Evolutionary conservation across 2,329 filamentous ascomycete genomes (phyloP), one percentile per base, ranked within the genome.

Genomic region (Penicillium palitans): DNA sequence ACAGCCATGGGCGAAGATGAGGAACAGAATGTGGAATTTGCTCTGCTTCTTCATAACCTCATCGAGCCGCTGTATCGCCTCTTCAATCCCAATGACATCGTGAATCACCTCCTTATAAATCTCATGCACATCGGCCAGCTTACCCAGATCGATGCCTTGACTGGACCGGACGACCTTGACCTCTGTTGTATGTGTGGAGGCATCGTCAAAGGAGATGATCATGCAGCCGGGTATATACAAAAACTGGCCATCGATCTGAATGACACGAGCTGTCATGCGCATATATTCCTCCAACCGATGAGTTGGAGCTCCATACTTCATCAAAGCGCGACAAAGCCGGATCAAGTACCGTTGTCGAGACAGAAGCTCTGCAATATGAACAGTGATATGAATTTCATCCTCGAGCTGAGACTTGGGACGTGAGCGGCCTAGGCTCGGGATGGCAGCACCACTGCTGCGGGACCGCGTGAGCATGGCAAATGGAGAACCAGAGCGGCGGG

Each of bases 251-350:
- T 96, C 90, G 17, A 96, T 93, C 73, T 93, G 90, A 39, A 97
- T 83, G 2, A 95, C 90, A n/a, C 90, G 84, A 1, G 93, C 88
- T 9, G 90, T 92, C 90, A 93, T 96, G 62, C 84, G 87, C 85
- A 97, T 88, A 73, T 96, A 96, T 71, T 96, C 80, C 74, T 97
- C 93, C 21, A 97, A 80, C 12, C 93, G 87, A 77, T 97, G 93
- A 0, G 92, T 96, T 0, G 93, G 93, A 0, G 93, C 93, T 13
- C 93, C 93, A 63, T 91, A 96, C 70, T 87, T 82, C 92, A 97
- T 97, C 58, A 97, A 79, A 1, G 90, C 90, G 41, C 87, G 86
- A 72, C 93, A 96, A 40, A 97, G 83, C 72, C 90, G 91, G 55
- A 93, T 83, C 13, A 97, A 82, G 71, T 96, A 97, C 55, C 86